These are phyloP conservation scores for Chlorella sp. DNA, from an alignment of 139 green algal genomes.

Conservation along the genomic window DNA sequence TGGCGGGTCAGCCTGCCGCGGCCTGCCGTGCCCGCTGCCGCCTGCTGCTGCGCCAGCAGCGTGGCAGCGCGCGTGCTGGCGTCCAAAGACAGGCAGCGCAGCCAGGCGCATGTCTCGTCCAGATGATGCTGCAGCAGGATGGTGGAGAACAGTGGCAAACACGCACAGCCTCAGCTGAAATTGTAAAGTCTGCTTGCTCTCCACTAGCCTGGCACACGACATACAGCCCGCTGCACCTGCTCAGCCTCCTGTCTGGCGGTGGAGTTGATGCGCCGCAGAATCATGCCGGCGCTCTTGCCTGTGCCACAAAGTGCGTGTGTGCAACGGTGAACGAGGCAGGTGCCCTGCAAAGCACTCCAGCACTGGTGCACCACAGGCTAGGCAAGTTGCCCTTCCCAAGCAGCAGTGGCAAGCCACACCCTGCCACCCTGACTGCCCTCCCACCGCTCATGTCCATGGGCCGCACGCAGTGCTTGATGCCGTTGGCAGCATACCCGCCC, in stretches of 20 bases:
- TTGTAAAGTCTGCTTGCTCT: too few species aligned
- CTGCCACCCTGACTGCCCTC: too few species aligned
- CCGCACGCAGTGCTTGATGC: slow-evolving; percentile 81
- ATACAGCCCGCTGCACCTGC: background rate
- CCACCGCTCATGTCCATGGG: slow-evolving; percentile 70
- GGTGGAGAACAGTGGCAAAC: too few species aligned
- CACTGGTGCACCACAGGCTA: too few species aligned
- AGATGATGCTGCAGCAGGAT: slow-evolving; percentile 31
- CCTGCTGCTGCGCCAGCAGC: slow-evolving; percentile 25
- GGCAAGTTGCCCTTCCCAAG: too few species aligned
- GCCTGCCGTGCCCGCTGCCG: background rate
- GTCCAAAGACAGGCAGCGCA: slow-evolving; percentile 41
- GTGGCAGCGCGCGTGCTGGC: background rate
- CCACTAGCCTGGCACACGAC: too few species aligned
- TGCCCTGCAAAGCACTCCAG: too few species aligned
- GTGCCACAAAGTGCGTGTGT: background rate
- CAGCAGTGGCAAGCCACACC: too few species aligned
- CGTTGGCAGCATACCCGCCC: slow-evolving; percentile 70
- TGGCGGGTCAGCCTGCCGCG: background rate
- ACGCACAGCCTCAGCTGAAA: too few species aligned
- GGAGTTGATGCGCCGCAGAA: slow-evolving; percentile 68
- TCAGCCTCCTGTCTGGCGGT: slow-evolving; percentile 37
- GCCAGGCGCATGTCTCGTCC: slow-evolving; percentile 49
- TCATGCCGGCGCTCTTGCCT: slow-evolving; percentile 73
- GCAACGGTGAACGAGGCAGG: too few species aligned